phyloP scores from a whole-genome alignment of 805 yeast species.

The Ogataea zsoltii region DNA sequence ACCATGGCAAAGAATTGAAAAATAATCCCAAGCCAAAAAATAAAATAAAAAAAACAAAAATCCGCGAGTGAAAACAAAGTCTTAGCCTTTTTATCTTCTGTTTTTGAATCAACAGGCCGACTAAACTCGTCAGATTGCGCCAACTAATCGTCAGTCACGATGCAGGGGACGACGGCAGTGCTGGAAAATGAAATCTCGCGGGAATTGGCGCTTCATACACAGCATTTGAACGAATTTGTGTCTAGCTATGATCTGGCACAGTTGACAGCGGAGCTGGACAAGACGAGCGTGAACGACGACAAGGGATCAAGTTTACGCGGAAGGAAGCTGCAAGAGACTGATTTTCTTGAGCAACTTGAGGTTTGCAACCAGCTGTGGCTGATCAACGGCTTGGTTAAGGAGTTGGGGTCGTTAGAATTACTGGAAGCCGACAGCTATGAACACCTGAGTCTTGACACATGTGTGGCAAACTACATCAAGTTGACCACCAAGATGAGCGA shows the following conservation, averaged over 20 bases:
- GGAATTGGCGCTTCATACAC: neutral
- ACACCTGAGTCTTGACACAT: constrained; percentile 16
- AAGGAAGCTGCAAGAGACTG: constrained; percentile 16
- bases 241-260: constrained; percentile 14
- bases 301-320: neutral
- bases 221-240: constrained; percentile 9
- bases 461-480: constrained; percentile 19
- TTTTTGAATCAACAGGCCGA: too few species aligned
- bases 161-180: neutral
- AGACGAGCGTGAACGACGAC: neutral
- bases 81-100: too few species aligned
- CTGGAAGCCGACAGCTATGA: constrained; percentile 10
- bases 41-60: too few species aligned
- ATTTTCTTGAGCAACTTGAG: constrained; percentile 29
- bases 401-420: constrained; percentile 18
- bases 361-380: constrained; percentile 34
- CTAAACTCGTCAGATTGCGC: too few species aligned
- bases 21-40: too few species aligned
- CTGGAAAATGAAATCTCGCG: neutral
- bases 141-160: neutral
- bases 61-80: too few species aligned
- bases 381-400: constrained; percentile 31
- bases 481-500: constrained; percentile 16
- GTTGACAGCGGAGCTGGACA: constrained; percentile 13
- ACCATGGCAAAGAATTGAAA: too few species aligned